Percentiles rank a stretch among this genome's conserved stretches.
phyloP scores from a whole-genome alignment of 805 yeast species.

The Ogataea siamensis region DNA sequence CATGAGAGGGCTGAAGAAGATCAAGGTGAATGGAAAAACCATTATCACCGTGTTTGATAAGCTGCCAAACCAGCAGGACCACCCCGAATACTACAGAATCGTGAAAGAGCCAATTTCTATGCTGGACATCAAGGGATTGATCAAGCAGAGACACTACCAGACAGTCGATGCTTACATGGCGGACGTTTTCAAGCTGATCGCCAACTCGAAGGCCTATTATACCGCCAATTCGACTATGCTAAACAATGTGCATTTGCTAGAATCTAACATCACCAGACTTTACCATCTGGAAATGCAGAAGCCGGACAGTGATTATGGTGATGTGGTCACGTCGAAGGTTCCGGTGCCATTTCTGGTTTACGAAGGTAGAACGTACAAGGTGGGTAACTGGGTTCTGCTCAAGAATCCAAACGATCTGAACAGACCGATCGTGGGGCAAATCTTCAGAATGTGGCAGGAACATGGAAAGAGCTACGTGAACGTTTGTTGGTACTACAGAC shows the following conservation, averaged over 20 bases:
- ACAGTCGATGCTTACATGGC: conserved; percentile 71
- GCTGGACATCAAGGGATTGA: conserved; percentile 73
- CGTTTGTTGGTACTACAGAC: conserved; percentile 97
- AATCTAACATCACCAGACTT: conserved; percentile 54
- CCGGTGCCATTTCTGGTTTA: conserved; percentile 81
- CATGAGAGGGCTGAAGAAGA: conserved; percentile 75
- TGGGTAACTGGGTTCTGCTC: conserved; percentile 94
- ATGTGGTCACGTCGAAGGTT: conserved; percentile 48
- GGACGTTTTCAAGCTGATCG: conserved; percentile 73
- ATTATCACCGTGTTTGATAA: conserved; percentile 62
- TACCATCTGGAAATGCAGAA: conserved; percentile 69
- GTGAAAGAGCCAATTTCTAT: conserved; percentile 62
- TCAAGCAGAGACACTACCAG: conserved; percentile 79
- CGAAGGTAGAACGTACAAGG: conserved; percentile 69
- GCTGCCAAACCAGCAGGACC: conserved; percentile 64
- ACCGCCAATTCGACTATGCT: conserved; percentile 56
- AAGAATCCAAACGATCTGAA: conserved; percentile 83
- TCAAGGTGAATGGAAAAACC: conserved; percentile 52
- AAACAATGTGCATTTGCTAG: conserved; percentile 62
- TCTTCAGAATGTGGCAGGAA: conserved; percentile 91
- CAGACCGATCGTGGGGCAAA: conserved; percentile 91
- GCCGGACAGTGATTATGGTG: conserved; percentile 75
- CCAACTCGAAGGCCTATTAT: conserved; percentile 67
- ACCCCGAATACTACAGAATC: conserved; percentile 53
- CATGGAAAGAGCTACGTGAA: conserved; percentile 82